Percentiles rank a stretch among this genome's conserved stretches.
phyloP scores from a whole-genome alignment of 2,329 filamentous ascomycete species.

The Pseudogymnoascus sp. region DNA sequence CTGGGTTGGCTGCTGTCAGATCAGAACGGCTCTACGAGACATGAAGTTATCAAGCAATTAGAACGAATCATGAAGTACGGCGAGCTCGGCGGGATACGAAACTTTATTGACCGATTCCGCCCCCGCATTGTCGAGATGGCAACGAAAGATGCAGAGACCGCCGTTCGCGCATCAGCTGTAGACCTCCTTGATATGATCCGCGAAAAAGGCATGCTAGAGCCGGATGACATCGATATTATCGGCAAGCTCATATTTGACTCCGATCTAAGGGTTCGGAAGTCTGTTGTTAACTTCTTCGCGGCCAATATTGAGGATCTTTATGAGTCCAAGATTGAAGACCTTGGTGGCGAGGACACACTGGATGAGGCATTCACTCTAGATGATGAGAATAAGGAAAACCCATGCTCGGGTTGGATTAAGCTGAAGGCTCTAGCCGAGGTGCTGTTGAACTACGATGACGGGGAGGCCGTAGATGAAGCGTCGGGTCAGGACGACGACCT shows the following conservation, averaged over 20 bases:
- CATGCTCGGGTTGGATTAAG: constrained; percentile 78
- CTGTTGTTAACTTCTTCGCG: constrained; percentile 83
- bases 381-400: constrained; percentile 67
- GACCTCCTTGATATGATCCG: constrained; percentile 75
- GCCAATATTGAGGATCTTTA: constrained; percentile 78
- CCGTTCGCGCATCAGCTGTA: constrained; percentile 72
- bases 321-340: constrained; percentile 70
- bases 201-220: constrained; percentile 78
- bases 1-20: constrained; percentile 95
- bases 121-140: constrained; percentile 87
- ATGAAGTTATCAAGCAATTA: constrained; percentile 82
- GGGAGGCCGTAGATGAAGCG: constrained; percentile 49
- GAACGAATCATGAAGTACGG: constrained; percentile 71
- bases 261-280: constrained; percentile 76
- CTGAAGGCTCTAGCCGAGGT: constrained; percentile 85
- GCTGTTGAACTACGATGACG: constrained; percentile 70
- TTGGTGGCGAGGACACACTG: constrained; percentile 70
- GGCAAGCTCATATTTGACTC: constrained; percentile 84
- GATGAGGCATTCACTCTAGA: constrained; percentile 65
- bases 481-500: constrained; percentile 42
- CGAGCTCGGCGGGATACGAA: constrained; percentile 65
- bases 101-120: constrained; percentile 89
- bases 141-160: constrained; percentile 71
- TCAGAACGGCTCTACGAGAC: constrained; percentile 60
- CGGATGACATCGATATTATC: constrained; percentile 81